Conservation (phyloP, 306 rosid genomes). For the Lathyrus sativus region DNA sequence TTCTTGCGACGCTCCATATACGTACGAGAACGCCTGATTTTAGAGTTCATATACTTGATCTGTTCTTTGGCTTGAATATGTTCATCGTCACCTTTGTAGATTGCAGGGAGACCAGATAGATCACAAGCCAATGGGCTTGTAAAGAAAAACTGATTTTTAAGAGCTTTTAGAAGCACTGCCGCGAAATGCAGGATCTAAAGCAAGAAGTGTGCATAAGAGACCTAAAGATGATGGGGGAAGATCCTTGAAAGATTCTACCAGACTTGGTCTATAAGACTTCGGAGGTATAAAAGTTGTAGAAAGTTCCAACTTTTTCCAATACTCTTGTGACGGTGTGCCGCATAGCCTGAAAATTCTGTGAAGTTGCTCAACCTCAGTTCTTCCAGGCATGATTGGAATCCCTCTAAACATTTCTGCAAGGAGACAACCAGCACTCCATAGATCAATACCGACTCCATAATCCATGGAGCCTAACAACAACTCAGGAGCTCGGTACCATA, state of each 20-base stretch:
- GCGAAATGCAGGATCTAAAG: slow-evolving; percentile 78
- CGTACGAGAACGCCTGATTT: slow-evolving; percentile 59
- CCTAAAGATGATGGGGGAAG: slow-evolving; percentile 74
- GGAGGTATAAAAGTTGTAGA: slow-evolving; percentile 73
- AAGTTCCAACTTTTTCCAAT: slow-evolving; percentile 71
- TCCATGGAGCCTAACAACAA: slow-evolving; percentile 72
- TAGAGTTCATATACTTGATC: slow-evolving; percentile 62
- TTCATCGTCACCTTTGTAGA: slow-evolving; percentile 53
- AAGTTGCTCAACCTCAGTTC: slow-evolving; percentile 93
- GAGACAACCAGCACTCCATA: slow-evolving; percentile 98
- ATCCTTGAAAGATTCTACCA: slow-evolving; percentile 61
- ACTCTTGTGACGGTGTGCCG: slow-evolving; percentile 91
- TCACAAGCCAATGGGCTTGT: slow-evolving; percentile 77
- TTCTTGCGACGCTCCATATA: slow-evolving; percentile 47
- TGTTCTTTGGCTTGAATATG: slow-evolving; percentile 52
- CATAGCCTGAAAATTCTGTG: slow-evolving; percentile 82
- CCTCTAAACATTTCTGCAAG: slow-evolving; percentile 83
- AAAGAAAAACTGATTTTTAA: slow-evolving; percentile 75
- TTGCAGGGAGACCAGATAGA: no score
- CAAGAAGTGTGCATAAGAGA: slow-evolving; percentile 71
- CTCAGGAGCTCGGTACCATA: slow-evolving; percentile 95
- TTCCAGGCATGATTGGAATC: no score
- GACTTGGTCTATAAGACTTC: slow-evolving; percentile 62
- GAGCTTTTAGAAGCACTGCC: slow-evolving; percentile 74
- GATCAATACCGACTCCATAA: slow-evolving; percentile 85